A percentile compares a stretch with the other conserved stretches of the same genome.
These are phyloP conservation scores for Paramecium caudatum DNA, from an alignment of 73 alveolate species.

Conservation along the genomic window DNA sequence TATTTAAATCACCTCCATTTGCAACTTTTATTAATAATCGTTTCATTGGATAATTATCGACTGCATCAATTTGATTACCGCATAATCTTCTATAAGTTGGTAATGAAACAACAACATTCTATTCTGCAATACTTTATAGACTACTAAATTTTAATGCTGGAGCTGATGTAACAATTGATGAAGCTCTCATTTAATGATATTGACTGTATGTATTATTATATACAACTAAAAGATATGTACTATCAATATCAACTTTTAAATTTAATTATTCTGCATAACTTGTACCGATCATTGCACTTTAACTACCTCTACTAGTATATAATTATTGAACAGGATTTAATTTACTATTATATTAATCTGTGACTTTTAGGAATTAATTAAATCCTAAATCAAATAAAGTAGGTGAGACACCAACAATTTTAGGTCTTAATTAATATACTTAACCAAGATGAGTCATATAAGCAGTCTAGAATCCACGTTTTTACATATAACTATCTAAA, in stretches of 20 bases:
- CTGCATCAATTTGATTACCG: constrained; percentile 66
- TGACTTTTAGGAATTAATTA: constrained; percentile 72
- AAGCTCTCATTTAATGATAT: constrained; percentile 72
- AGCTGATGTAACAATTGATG: constrained; percentile 58
- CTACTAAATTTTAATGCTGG: constrained; percentile 75
- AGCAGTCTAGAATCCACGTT: neutral
- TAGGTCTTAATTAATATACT: constrained; percentile 64
- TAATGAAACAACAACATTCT: constrained; percentile 68
- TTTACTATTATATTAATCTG: constrained; percentile 43
- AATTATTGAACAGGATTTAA: constrained; percentile 80
- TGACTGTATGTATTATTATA: constrained; percentile 63
- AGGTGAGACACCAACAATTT: constrained; percentile 81
- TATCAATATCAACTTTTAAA: constrained; percentile 22
- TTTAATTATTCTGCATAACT: constrained; percentile 69
- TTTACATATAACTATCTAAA: constrained; percentile 62
- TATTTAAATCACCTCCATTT: neutral
- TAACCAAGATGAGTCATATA: constrained; percentile 68
- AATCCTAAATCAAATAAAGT: constrained; percentile 65
- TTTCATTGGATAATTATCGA: constrained; percentile 67
- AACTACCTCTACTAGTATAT: constrained; percentile 86
- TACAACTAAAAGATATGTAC: constrained; percentile 58
- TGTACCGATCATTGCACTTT: constrained; percentile 79
- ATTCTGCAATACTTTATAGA: constrained; percentile 33
- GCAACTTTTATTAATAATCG: constrained; percentile 22
- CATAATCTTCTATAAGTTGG: constrained; percentile 63